Evolutionary conservation across 108 stramenopile genomes (phyloP), one percentile per base, ranked within the genome.

Genomic region (Asterionellopsis glacialis): DNA sequence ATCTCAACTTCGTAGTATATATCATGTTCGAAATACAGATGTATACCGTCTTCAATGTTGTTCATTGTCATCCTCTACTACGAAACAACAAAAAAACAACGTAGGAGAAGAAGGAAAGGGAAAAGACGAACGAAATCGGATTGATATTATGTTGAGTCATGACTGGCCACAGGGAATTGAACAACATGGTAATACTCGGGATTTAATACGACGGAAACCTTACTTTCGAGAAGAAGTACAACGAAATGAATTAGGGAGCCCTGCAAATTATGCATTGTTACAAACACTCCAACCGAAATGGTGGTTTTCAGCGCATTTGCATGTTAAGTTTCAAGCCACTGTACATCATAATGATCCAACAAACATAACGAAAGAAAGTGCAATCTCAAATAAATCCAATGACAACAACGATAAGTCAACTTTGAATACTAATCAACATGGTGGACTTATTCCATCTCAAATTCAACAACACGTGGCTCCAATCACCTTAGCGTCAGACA

Each of bases 251-350:
- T 60, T 99, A 33, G 99, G 99, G 27, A 96, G 91, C 62, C 94
- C 92, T 13, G 77, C 97, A 14, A 88, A 83, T 56, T 73, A 77
- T 59, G 71, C 87, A 61, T 57, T 99, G 9, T 60, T 99, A 44
- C 60, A 87, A 45, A 38, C 55, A 22, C 64, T 99, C 27, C 79
- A 81, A 73, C 99, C 99, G 14, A 69, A 68, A 22, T 89, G 67
- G 56, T 99, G 99, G 99, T 99, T 99, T 65, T 55, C 96, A 9
- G 99, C 96, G 11, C 99, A 99, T 73, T 73, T 99, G 27, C 99
- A 99, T 69, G 90, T 93, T 22, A 97, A 95, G 63, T 99, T 98
- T 51, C 61, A 87, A 33, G 98, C 99, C 0, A 64, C 75, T 15
- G 86, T 99, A 6, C 54, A 56, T 26, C 97, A 97, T 71, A 48